Evolutionary conservation across 2,329 filamentous ascomycete species (phyloP).

Genomic region (Penicillium concentricum): DNA sequence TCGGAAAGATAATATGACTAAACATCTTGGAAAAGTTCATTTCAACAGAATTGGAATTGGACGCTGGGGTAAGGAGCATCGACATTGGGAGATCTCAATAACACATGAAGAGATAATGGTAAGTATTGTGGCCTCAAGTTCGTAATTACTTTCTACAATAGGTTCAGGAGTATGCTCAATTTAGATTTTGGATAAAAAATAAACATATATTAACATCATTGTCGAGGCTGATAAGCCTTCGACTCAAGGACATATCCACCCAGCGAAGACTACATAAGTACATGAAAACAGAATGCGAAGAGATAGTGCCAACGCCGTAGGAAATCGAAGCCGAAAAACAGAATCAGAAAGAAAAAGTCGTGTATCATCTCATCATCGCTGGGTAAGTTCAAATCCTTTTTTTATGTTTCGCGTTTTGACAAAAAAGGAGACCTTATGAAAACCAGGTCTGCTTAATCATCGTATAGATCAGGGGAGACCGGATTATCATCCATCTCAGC

Average conservation of each 20-base stretch:
- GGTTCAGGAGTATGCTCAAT: neutral
- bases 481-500: conserved; percentile 65
- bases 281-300: neutral
- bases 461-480: conserved; percentile 64
- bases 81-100: too few relatives aligned
- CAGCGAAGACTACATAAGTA: neutral
- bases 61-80: neutral
- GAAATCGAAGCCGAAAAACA: neutral
- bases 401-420: neutral
- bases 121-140: too few relatives aligned
- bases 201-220: neutral
- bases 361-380: conserved; percentile 2
- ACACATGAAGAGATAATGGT: too few relatives aligned
- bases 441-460: conserved; percentile 32
- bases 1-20: neutral
- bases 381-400: neutral
- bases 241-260: neutral
- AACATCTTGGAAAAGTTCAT: neutral
- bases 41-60: neutral
- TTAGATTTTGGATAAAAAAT: neutral
- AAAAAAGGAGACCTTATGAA: neutral
- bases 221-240: neutral
- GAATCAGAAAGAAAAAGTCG: neutral
- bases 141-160: neutral
- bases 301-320: neutral